Conservation (phyloP, 2,329 filamentous ascomycete species). For the Fusarium hostae region DNA sequence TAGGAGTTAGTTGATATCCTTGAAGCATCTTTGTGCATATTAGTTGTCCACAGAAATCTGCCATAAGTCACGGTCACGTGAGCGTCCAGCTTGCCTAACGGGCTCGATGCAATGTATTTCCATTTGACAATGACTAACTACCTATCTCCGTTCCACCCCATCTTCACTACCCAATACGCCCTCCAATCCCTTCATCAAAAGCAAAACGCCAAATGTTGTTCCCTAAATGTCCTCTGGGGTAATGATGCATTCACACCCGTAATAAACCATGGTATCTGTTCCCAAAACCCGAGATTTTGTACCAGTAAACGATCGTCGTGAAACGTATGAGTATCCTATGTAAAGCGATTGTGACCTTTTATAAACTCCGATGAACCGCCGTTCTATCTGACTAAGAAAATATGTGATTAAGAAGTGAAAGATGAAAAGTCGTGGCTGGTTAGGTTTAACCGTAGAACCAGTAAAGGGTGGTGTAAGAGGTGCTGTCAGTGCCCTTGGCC, state of each 20-base stretch:
- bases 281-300: conserved; percentile 30
- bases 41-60: neutral
- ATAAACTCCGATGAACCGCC: conserved; percentile 36
- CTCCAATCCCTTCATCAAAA: conserved; percentile 6
- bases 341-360: conserved; percentile 39
- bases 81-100: neutral
- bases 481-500: conserved; percentile 58
- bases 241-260: conserved; percentile 7
- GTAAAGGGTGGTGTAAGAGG: conserved; percentile 67
- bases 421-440: neutral
- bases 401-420: conserved; percentile 34
- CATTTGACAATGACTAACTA: conserved; percentile 14
- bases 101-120: neutral
- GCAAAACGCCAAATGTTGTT: conserved; percentile 15
- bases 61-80: neutral
- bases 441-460: conserved; percentile 62
- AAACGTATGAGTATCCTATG: conserved; percentile 30
- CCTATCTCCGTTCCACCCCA: neutral
- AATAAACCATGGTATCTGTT: conserved; percentile 38
- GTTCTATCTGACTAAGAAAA: conserved; percentile 28
- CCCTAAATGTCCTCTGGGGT: conserved; percentile 20
- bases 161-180: neutral
- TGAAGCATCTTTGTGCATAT: neutral
- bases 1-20: neutral
- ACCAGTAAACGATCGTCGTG: conserved; percentile 32